Evolutionary conservation across 805 yeast species (phyloP).

Genomic region (Isabelozyma heimii): DNA sequence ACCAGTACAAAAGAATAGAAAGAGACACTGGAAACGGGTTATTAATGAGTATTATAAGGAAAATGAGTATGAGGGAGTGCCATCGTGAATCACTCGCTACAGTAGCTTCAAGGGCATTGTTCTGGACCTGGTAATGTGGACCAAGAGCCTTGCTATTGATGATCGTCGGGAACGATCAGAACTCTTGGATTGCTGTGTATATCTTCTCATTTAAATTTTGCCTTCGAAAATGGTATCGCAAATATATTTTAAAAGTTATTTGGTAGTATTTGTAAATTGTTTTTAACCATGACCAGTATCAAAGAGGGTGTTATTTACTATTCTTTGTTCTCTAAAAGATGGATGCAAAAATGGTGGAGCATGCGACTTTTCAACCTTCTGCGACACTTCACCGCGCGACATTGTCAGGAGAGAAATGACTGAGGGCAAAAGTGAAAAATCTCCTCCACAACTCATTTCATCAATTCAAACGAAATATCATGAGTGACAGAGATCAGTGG

Average conservation of each 20-base stretch:
- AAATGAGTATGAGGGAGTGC: constrained; percentile 82
- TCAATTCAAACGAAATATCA: constrained; percentile 7
- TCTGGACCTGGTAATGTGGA: background rate
- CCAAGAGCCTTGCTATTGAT: background rate
- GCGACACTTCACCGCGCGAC: background rate
- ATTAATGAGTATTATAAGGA: constrained; percentile 53
- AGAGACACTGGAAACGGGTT: constrained; percentile 59
- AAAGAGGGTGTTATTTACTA: too few species aligned
- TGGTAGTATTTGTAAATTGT: too few species aligned
- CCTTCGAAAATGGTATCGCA: too few species aligned
- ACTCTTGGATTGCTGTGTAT: too few species aligned
- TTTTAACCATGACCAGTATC: too few species aligned
- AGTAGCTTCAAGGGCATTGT: background rate
- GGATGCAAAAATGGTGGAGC: too few species aligned
- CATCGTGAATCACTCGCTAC: constrained; percentile 45
- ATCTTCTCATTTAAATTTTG: too few species aligned
- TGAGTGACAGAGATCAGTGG: constrained; percentile 43
- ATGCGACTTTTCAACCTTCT: too few species aligned
- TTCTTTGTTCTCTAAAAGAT: too few species aligned
- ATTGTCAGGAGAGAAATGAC: background rate
- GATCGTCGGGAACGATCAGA: too few species aligned
- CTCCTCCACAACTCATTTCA: background rate
- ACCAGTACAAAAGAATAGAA: constrained; percentile 71
- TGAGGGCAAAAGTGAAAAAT: background rate
- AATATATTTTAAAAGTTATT: too few species aligned